Evolutionary conservation across 768 basidiomycete genomes (phyloP).

Genomic region (Cyclocybe aegerita): DNA sequence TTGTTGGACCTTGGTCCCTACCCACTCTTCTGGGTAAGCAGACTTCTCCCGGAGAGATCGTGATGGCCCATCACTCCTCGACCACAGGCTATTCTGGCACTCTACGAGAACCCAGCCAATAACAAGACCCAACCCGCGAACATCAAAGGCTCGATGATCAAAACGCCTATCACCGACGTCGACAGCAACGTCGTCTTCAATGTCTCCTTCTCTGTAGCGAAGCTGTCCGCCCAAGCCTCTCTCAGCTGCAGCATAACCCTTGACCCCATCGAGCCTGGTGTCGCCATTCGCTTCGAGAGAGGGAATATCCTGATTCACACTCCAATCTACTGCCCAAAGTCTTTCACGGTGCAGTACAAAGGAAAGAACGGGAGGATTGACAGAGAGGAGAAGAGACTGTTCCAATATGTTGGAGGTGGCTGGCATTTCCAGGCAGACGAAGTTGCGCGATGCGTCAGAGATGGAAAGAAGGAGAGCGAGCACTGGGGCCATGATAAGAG

Average conservation of each 20-base stretch:
- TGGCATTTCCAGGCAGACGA: constrained; percentile 91
- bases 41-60: background rate
- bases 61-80: background rate
- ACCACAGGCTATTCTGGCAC: constrained; percentile 64
- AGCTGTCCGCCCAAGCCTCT: constrained; percentile 70
- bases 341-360: constrained; percentile 64
- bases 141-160: constrained; percentile 71
- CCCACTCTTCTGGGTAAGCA: constrained; percentile 72
- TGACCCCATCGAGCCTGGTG: constrained; percentile 46
- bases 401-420: constrained; percentile 66
- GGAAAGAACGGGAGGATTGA: constrained; percentile 44
- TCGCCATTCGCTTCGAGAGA: constrained; percentile 71
- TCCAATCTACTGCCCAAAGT: constrained; percentile 67
- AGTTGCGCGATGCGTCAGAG: constrained; percentile 73
- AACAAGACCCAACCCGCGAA: constrained; percentile 52
- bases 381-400: constrained; percentile 57
- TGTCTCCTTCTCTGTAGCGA: constrained; percentile 60
- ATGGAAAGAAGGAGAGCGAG: constrained; percentile 71
- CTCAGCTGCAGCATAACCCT: constrained; percentile 68
- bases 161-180: constrained; percentile 75
- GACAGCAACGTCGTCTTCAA: constrained; percentile 77
- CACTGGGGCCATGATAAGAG: constrained; percentile 82
- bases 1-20: constrained; percentile 86
- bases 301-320: constrained; percentile 64
- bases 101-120: constrained; percentile 83